Evolutionary conservation across 768 basidiomycete species (phyloP), one percentile per base, ranked within the genome.

Genomic region (Suillus subaureus): DNA sequence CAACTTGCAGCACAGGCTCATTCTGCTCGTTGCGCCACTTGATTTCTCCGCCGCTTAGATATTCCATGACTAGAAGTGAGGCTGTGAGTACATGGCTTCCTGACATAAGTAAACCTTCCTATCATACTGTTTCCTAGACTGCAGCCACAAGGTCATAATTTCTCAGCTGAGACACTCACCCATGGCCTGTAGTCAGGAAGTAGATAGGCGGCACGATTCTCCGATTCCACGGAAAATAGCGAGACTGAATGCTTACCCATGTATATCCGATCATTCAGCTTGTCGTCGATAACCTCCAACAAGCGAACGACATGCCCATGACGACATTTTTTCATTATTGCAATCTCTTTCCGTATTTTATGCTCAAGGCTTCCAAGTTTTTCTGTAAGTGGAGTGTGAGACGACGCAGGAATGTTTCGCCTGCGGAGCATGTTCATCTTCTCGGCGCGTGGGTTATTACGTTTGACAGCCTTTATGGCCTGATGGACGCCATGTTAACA

Each of bases 251-350:
- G 85, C 93, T 77, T 70, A 97, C 96, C 91, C 85, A 99, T 92
- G 78, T 94, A 98, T 51, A 99, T 92, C 79, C 91, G 92, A 71
- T 93, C 90, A 60, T 87, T 86, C 68, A 91, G 84, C 51, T 89
- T 86, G 78, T 98, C 97, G 77, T 99, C 96, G 67, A 99, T 96
- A 73, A 98, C 95, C 77, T 98, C 96, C 70, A 89, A 88, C 64
- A 99, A 84, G 68, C 90, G 84, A 13, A 98, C 95, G 65, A 97
- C 89, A 75, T 97, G 90, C 0, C 92, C 90, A 73, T 97, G 95
- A 56, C 89, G 82, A 72, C 93, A 91, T 74, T 97, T 96, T 82
- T 98, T 99, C 94, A 99, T 97, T 77, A 99, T 96, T 3, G 97
- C 97, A 66, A 99, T 96, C 79, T 99, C 97, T 77, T 89, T 90